Percentiles rank a stretch among this genome's conserved stretches.
Evolutionary conservation across 805 yeast genomes (phyloP).

Genomic region (Metschnikowia koreensis): DNA sequence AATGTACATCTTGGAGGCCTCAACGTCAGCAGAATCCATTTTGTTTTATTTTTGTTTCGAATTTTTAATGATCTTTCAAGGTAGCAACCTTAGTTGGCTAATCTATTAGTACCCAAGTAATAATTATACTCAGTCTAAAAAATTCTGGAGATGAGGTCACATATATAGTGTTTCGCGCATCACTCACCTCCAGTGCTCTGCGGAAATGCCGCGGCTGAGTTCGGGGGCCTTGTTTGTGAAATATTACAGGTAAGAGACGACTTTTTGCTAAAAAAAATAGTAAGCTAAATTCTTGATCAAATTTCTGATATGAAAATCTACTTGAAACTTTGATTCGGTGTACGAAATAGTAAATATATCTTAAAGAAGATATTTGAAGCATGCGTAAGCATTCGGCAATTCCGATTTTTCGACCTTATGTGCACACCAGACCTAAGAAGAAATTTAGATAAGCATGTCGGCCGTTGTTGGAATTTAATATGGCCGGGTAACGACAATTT

Average conservation of each 20-base stretch:
- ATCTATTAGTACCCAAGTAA: neutral
- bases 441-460: neutral
- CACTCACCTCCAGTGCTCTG: neutral
- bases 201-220: constrained; percentile 11
- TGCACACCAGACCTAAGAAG: neutral
- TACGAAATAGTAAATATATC: no score
- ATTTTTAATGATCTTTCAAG: neutral
- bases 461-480: neutral
- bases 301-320: no score
- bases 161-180: constrained; percentile 10
- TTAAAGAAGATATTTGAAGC: neutral
- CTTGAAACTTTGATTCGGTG: no score
- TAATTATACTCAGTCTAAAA: constrained; percentile 11
- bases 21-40: constrained; percentile 22
- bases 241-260: no score
- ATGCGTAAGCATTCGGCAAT: neutral
- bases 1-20: constrained; percentile 44
- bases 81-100: constrained; percentile 5
- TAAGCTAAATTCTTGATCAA: no score
- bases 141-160: constrained; percentile 8
- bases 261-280: neutral
- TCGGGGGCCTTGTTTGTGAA: neutral
- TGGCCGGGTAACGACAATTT: neutral
- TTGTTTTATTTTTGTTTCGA: neutral
- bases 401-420: neutral